Evolutionary conservation across 495 filamentous ascomycete genomes (phyloP), one percentile per base, ranked within the genome.

Genomic region (Talaromyces stipitatus): DNA sequence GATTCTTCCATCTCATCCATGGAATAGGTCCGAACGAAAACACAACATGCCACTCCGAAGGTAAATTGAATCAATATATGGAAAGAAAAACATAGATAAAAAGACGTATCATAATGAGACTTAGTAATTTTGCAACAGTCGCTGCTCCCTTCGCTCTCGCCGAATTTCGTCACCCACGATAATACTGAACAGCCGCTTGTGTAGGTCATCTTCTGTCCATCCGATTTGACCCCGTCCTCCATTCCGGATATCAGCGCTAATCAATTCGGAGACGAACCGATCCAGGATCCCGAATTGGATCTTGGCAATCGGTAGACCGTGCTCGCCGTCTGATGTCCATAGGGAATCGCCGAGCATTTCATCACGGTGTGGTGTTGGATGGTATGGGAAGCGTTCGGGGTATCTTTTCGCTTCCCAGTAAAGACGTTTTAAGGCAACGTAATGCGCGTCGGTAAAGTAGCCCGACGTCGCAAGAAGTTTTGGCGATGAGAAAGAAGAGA

Each of bases 101-200:
- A n/a, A n/a, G n/a, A n/a, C n/a, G n/a, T n/a, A n/a, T n/a, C n/a
- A n/a, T n/a, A n/a, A n/a, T n/a, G n/a, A n/a, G n/a, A n/a, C n/a
- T n/a, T n/a, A n/a, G n/a, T n/a, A n/a, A n/a, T n/a, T n/a, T n/a
- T n/a, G n/a, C 36, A 41, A 16, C 36, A 41, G n/a, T 8, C 45
- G 45, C 33, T 55, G 54, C 54, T 45, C 26, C 38, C 67, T 74
- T 52, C 60, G 60, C 47, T 74, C 73, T 46, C 65, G 65, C 64
- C 75, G 64, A 58, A 76, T 73, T 59, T 77, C 69, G 54, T 77
- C 73, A 46, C 75, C 75, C 64, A 77, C 76, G 47, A 77, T 75
- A 36, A 78, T 62, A 57, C 75, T 78, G 45, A 77, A 73, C 61
- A 78, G 58, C 56, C 75, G 64, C 55, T 66, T 69, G 57, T 75